A percentile compares a stretch with the other conserved stretches of the same genome.
These are phyloP conservation scores for Astraeus odoratus DNA, from an alignment of 768 basidiomycete genomes.

Conservation along the genomic window DNA sequence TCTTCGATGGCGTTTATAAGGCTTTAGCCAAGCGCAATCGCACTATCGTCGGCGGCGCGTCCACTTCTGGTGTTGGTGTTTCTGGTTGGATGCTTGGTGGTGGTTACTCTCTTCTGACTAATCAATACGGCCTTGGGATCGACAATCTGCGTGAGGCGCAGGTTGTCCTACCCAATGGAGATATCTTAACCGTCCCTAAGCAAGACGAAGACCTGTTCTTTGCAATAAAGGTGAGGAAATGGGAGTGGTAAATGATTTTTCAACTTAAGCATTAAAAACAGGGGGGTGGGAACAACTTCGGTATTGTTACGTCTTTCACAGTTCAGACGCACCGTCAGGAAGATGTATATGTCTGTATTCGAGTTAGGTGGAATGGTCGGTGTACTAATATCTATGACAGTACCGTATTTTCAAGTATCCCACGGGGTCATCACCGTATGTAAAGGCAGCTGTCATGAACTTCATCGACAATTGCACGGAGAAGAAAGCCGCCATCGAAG, in stretches of 20 bases:
- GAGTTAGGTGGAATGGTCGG: no score
- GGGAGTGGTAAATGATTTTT: background rate
- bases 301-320: constrained; percentile 20
- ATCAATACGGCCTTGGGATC: constrained; percentile 26
- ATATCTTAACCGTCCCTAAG: background rate
- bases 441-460: constrained; percentile 5
- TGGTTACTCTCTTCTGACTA: constrained; percentile 29
- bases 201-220: no score
- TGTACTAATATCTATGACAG: background rate
- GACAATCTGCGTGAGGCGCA: constrained; percentile 26
- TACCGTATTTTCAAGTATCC: constrained; percentile 5
- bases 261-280: background rate
- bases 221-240: background rate
- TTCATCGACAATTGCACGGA: background rate
- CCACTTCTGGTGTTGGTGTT: constrained; percentile 22
- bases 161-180: constrained; percentile 26
- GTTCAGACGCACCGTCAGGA: constrained; percentile 13
- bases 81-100: constrained; percentile 29
- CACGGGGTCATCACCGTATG: background rate
- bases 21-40: constrained; percentile 4
- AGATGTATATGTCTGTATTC: constrained; percentile 3
- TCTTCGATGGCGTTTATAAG: constrained; percentile 25
- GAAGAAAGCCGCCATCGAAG: constrained; percentile 6
- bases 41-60: constrained; percentile 21
- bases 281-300: constrained; percentile 23